Percentiles rank a stretch among this genome's conserved stretches.
Conservation (phyloP, 352 stramenopile species). For the Blastocystis sp. region DNA sequence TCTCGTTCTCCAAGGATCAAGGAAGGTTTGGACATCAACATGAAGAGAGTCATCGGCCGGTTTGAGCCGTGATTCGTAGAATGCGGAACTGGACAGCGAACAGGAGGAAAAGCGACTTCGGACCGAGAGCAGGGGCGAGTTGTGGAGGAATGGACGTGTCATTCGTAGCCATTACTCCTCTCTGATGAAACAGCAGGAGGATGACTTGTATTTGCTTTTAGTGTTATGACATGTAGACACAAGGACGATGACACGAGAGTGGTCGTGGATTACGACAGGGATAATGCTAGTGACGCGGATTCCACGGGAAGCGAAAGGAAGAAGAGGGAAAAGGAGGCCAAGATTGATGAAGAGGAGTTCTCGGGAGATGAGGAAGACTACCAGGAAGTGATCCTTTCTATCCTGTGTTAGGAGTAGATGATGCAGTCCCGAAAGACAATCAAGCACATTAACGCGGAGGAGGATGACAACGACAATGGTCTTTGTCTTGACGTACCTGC, state of each 20-base stretch:
- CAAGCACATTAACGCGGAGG: slow-evolving; percentile 41
- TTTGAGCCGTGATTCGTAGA: too few relatives aligned
- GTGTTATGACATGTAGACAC: background rate
- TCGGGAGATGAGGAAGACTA: slow-evolving; percentile 33
- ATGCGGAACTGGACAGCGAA: too few relatives aligned
- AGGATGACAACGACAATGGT: background rate
- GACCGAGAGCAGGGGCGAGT: too few relatives aligned
- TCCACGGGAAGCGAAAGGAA: background rate
- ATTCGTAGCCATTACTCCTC: too few relatives aligned
- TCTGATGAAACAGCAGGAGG: background rate
- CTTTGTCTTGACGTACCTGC: background rate
- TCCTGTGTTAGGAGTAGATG: background rate
- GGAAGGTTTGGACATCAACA: too few relatives aligned
- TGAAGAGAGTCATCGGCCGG: too few relatives aligned
- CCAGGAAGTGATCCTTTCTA: background rate
- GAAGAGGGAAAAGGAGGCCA: background rate
- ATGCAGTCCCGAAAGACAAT: slow-evolving; percentile 6
- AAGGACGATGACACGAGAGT: background rate
- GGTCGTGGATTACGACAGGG: too few relatives aligned
- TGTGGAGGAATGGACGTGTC: too few relatives aligned
- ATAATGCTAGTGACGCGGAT: too few relatives aligned
- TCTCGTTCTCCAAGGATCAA: too few relatives aligned
- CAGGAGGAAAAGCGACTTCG: too few relatives aligned
- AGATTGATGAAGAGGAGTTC: slow-evolving; percentile 13
- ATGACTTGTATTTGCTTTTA: background rate